Evolutionary conservation across 1,139 yeast species (phyloP), one percentile per base, ranked within the genome.

Genomic region (Pichia sp.): DNA sequence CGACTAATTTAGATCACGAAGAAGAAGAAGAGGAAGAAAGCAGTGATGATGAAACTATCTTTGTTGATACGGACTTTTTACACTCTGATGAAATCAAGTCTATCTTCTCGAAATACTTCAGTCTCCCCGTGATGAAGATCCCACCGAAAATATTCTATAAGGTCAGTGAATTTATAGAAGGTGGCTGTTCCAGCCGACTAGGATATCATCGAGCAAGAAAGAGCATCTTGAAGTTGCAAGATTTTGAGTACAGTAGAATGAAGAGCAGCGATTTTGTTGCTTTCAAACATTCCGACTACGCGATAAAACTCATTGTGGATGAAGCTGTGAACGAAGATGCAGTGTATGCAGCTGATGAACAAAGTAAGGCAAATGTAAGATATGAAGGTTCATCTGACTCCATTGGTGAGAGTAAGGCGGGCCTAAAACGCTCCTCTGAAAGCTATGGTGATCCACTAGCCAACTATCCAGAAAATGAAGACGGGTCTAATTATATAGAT

Each of bases 161-260:
- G 15, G 69, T 72, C 1, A 53, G 58, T 14, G 44, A 42, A 3
- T 71, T 59, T 46, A 59, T 51, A 6, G 37, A 47, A 6, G 34
- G 41, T 3, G 19, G 29, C 18, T 47, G 46, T 2, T 35, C 48
- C 11, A 49, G 46, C 21, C 41, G 53, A 1, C 38, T 48, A 9
- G 41, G 49, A 10, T 69, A 68, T 41, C 58, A 59, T 14, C 56
- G 57, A 23, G 86, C 86, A 1, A 62, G 93, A 42, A 67, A 64
- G 37, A 64, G 75, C 4, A 60, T 85, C 17, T 59, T 85, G 28
- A 56, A 64, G 4, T 52, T 80, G 4, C 95, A 85, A 49, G 58
- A 62, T 13, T 66, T 67, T 12, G 67, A 74, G 0, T 74, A 63
- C 42, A 58, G 62, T 17, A 56, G 64, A 12, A 65, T 85, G 63